Evolutionary conservation across 2,329 filamentous ascomycete species (phyloP), one percentile per base, ranked within the genome.

Genomic region (Setomelanomma holmii): DNA sequence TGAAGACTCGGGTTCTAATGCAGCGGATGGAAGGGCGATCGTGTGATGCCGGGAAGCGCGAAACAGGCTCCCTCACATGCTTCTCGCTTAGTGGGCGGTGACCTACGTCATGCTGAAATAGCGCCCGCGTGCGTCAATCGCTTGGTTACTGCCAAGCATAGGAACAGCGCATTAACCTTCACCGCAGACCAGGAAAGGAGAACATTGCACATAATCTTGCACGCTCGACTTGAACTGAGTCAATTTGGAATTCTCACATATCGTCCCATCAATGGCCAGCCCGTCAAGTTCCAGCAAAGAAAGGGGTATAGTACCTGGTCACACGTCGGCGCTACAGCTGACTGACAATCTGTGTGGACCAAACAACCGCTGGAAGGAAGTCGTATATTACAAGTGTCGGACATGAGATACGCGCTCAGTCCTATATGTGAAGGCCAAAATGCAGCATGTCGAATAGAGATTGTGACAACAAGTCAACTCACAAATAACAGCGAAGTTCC

Each of bases 41-140:
- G 65, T 67, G 64, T 68, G 66, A 69, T 60, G 56, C 53, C 49
- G 40, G 55, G 39, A 34, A 14, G 14, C 27, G 27, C 27, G 57
- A 63, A 68, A 65, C 63, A 61, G 61, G 62, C 55, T 61, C 49
- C 52, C 64, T 64, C 63, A 67, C 63, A 64, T 62, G 60, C 51
- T 55, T 50, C 55, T 63, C 60, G 56, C 58, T 54, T 61, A 65
- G 43, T 39, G 45, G 49, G 49, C 40, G 53, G 53, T 48, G 43
- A 44, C 27, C 38, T 57, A 63, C 55, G 56, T 60, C 58, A 59
- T 63, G 46, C 39, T 61, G 46, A 45, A 23, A 39, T 48, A 38
- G 57, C 43, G 38, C 40, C 36, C 45, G 42, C 47, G 39, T 42
- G 41, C 40, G 19, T 40, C 47, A 48, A 33, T 46, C 45, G 45